Base-by-base conservation (phyloP, 2,329 filamentous ascomycete genomes). In the Cladorrhinum sp. region DNA sequence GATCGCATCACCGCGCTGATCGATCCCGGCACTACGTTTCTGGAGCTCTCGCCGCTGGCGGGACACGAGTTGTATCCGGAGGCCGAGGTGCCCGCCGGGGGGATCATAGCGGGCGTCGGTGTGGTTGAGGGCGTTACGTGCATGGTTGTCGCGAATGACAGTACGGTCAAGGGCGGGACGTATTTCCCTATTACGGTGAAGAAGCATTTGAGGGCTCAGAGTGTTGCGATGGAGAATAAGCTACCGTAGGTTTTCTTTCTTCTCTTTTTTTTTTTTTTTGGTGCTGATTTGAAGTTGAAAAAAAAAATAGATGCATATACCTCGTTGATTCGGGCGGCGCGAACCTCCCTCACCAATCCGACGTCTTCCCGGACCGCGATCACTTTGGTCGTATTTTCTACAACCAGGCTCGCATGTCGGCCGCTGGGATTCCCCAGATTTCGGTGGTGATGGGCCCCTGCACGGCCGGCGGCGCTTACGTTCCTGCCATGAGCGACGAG, bases 341-440 rank as follows among this genome's bases (percentile, higher is more conserved):
- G 61, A 97, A 98, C 74, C 84, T 99, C 18, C 95, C 93, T 14
- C 90, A 97, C 71, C 94, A 99, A 77, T 89, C 93, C 39, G 91
- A 97, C 72, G 94, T 98, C 60, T 98, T 99, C 74, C 95, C 94
- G 1, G 94, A 98, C 74, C 84, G 88, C 66, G 92, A 97, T 58
- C 94, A 98, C 75, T 98, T 99, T 72, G 92, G 94, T 36, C 91
- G 94, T 66, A 96, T 98, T 73, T 99, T 99, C 81, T 99, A 90
- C 82, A 97, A 99, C 77, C 94, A 99, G 76, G 94, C 95, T 2
- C 83, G 91, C 70, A 96, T 98, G 92, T 95, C 90, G 67, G 84
- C 89, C 1, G 78, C 88, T 67, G 92, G 92, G 3, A 96, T 98
- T 64, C 94, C 94, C 1, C 94, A 98, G 72, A 90, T 99, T 68